Base-by-base conservation (phyloP, 2,329 filamentous ascomycete genomes). In the Aspergillus spinulosporus region DNA sequence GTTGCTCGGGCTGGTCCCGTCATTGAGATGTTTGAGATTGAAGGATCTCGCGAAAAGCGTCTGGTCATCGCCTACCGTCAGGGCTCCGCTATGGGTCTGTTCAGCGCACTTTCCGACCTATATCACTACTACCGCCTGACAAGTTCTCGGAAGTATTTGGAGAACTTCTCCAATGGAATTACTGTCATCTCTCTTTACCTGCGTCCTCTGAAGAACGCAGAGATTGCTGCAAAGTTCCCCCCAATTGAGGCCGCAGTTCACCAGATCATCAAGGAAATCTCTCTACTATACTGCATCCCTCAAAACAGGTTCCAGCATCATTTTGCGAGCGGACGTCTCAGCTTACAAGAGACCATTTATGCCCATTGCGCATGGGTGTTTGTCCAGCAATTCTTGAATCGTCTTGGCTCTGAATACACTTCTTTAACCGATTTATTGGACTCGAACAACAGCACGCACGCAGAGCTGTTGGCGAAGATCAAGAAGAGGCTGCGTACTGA, bases 111-210 rank as follows among this genome's bases (percentile, higher is more conserved):
- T 66, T 96, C 90, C 62, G 92, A 97, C 73, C 81, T 99, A 37
- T 99, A 99, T 80, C 94, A 99, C 78, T 97, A 97, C 84, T 99
- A 99, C 71, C 93, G 94, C 43, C 84, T 97, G 59, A 99, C 94
- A 2, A 96, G 90, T 69, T 94, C 94, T 29, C 85, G 94, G 66
- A 99, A 99, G 79, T 99, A 99, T 70, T 89, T 99, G 47, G 90
- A 99, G 78, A 94, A 97, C 77, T 99, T 99, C 81, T 94, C 92
- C 69, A 99, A 99, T 74, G 94, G 94, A 60, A 95, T 97, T 72
- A 96, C 91, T 11, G 89, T 97, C 74, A 96, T 97, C 83, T 97
- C 92, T 65, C 85, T 97, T 61, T 99, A 99, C 76, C 83, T 99
- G 58, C 88, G 88, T 63, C 92, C 90, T 21, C 82, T 88, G 14